Evolutionary conservation across 108 stramenopile genomes (phyloP).

Genomic region (Pseudonitzschia delicatissima): DNA sequence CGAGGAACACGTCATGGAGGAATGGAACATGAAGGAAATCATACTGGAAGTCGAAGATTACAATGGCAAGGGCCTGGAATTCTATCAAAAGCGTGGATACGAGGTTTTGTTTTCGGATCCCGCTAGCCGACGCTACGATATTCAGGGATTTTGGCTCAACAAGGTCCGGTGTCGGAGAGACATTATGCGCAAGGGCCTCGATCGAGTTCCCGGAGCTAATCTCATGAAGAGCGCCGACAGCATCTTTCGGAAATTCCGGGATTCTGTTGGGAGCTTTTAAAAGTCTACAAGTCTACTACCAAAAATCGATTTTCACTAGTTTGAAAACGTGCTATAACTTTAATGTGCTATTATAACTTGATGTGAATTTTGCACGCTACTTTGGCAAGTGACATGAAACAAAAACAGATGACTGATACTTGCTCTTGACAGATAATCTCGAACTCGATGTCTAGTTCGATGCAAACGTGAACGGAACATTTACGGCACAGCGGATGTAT

Average conservation of each 20-base stretch:
- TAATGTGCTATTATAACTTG: no score
- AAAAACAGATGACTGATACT: no score
- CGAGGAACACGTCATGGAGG: conserved; percentile 47
- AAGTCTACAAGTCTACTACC: neutral
- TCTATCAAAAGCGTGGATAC: conserved; percentile 73
- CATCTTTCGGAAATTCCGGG: conserved; percentile 6
- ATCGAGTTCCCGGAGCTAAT: neutral
- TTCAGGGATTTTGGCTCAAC: conserved; percentile 53
- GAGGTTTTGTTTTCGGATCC: conserved; percentile 69
- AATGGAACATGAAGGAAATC: conserved; percentile 70
- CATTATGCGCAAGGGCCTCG: conserved; percentile 60
- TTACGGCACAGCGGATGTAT: no score
- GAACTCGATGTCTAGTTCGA: no score
- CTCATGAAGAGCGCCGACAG: conserved; percentile 10
- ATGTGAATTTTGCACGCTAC: no score
- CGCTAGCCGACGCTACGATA: conserved; percentile 64
- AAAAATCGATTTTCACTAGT: no score
- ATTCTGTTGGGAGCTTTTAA: neutral
- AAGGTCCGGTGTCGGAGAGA: conserved; percentile 63
- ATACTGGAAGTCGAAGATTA: conserved; percentile 84
- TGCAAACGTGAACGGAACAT: no score
- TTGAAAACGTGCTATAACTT: neutral
- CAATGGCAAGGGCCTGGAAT: conserved; percentile 58
- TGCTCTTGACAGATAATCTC: no score
- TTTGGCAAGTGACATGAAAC: no score